Base-by-base conservation (phyloP, 495 filamentous ascomycete species). In the Penicillium ucsense region DNA sequence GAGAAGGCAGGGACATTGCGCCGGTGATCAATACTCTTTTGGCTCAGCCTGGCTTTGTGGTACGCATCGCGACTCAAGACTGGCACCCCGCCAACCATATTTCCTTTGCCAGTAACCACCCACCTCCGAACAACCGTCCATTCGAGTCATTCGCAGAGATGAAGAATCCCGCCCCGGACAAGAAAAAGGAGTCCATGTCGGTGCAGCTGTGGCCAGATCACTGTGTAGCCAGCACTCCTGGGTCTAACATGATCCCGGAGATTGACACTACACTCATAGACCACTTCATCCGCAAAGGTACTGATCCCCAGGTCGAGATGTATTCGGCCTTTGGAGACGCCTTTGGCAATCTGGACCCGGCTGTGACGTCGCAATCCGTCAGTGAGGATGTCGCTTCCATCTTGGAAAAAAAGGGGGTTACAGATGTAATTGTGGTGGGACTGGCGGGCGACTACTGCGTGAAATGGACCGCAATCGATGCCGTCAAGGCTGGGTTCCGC, bases 371-470 rank as follows among this genome's bases (percentile, higher is more conserved):
- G 5, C 47, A 56, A 6, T 73, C 80, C 9, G 74, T 75, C 50
- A 78, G 81, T 57, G 71, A 74, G 54, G 77, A 80, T 49, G 66
- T 98, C 28, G 74, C 68, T 6, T 66, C 58, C 6, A 53, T 68
- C 43, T 69, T 98, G 48, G 66, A 57, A 37, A 72, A 71, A 9
- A 68, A 63, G 20, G 70, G 65, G n/a, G 72, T 92, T 32, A 86
- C 82, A 5, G 76, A 89, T 58, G 77, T 95, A 3, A 95, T 84
- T 65, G 74, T 89, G 20, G 86, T 86, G 7, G 92, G 92, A 4
- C 61, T 98, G 42, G 90, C 92, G 34, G 83, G 78, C 31, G 92
- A 96, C 65, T 94, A 83, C 62, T 98, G 92, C 64, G 92, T 98
- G 39, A 83, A 81, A 61, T 71, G 59, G 51, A 94, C 86, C 41